Base-by-base conservation (phyloP, 345 rosid genomes). In the Geranium brycei region DNA sequence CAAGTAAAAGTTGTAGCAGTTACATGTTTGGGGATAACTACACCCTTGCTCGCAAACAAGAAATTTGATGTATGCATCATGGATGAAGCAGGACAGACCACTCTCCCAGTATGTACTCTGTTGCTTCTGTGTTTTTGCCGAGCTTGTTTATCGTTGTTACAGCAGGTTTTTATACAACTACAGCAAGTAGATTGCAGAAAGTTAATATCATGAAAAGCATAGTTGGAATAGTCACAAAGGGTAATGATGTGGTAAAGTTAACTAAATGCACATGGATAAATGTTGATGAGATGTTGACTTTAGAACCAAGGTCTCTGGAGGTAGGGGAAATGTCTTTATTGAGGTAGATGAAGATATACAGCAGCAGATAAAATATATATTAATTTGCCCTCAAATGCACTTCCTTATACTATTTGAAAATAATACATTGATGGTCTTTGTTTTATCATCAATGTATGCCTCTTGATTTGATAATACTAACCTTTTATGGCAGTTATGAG, bases 71-170 rank as follows among this genome's bases (percentile, higher is more conserved):
- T 93, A 5, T 93, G 99, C 80, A 90, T 90, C 65, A 82, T 90
- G 80, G 97, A 93, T 75, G 99, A 93, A 81, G 99, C 99, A 71
- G 99, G 97, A 72, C 97, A 93, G 83, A 86, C 80, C 65, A 87
- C 95, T 61, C 79, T 90, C 58, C 99, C 97, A 13, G 99, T 88
- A 81, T 69, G 96, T 74, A 68, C 59, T 35, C 10, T 68, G 19
- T 68, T 60, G 75, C 62, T 63, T 67, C 17, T 17, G 47, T 61
- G 59, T 13, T 8, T 62, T 6, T 51, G 4, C 40, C 58, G 15
- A 31, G 51, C 18, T 7, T 12, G 28, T 16, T 51, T 62, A 10
- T 19, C 18, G 55, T 32, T 38, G 13, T 31, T 41, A 32, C 53
- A 1, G 32, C 5, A 38, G 2, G 5, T 23, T 62, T 19, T 38